Base-by-base conservation (phyloP, 176 grass and related monocot genomes). In the Thalia dealbata region DNA sequence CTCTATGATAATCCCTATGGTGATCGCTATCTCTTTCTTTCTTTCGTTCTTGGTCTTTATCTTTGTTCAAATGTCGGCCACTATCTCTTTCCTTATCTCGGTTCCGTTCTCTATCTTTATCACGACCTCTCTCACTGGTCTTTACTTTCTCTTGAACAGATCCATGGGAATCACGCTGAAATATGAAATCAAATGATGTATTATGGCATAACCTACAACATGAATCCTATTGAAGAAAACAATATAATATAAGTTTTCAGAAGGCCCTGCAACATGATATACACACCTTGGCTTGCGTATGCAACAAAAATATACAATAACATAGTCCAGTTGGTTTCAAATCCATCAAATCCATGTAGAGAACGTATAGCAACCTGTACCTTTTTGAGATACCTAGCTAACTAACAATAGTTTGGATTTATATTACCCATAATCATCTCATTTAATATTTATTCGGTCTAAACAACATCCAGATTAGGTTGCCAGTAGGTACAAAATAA, bases 61-160 rank as follows among this genome's bases (percentile, higher is more conserved):
- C 75, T 13, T 8, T 69, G 21, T 44, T 44, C 21, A 7, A 2
- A 55, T 48, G 22, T 69, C 64, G 75, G 42, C 58, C 55, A 27
- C 50, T 16, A 61, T 71, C 67, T 79, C 77, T 79, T 79, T 70
- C 67, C 23, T 61, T 60, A 14, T 61, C 24, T 23, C 54, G 28
- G 23, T 54, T 19, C 15, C 65, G n/a, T 59, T 70, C 52, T 67
- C 29, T 71, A n/a, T 61, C 66, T 70, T 44, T 48, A 52, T 71
- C 67, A 11, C 30, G 77, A 68, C 64, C 50, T 68, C 64, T 67
- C 64, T 56, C 75, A 64, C 50, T 68, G 13, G 18, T 43, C 59
- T 51, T 64, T 10, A 58, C 25, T 30, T 59, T 73, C 52, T 56
- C 71, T 22, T 59, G 27, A 7, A 59, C 12, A 59, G 26, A 28